Percentiles rank a stretch among this genome's conserved stretches.
Conservation (phyloP, 805 yeast species). For the Wickerhamiella alocasiicola region DNA sequence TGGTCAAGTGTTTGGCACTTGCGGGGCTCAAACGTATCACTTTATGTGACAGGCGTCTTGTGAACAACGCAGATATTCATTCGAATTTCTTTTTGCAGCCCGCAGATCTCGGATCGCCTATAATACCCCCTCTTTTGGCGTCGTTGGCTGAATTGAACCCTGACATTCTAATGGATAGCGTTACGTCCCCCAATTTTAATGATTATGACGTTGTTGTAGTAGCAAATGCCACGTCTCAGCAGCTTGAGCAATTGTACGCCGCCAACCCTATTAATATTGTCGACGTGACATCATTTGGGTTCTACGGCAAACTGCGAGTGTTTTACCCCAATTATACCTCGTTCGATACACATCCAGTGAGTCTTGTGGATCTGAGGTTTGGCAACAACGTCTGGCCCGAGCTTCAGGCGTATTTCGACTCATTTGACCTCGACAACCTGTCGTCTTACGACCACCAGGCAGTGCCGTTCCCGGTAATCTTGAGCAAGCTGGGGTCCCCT, state of each 20-base stretch:
- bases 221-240: background rate
- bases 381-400: slow-evolving; percentile 59
- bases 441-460: slow-evolving; percentile 39
- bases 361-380: slow-evolving; percentile 52
- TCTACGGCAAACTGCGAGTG: slow-evolving; percentile 48
- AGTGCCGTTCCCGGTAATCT: slow-evolving; percentile 56
- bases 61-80: slow-evolving; percentile 51
- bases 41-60: slow-evolving; percentile 46
- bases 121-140: slow-evolving; percentile 30
- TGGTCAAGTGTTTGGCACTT: slow-evolving; percentile 68
- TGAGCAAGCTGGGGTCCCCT: slow-evolving; percentile 37
- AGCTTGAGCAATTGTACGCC: background rate
- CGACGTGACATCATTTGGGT: slow-evolving; percentile 42
- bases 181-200: background rate
- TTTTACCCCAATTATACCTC: slow-evolving; percentile 49
- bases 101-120: slow-evolving; percentile 39
- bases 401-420: slow-evolving; percentile 37
- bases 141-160: slow-evolving; percentile 47
- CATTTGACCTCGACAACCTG: slow-evolving; percentile 37
- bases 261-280: slow-evolving; percentile 29
- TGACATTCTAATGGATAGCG: slow-evolving; percentile 12
- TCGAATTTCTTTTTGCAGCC: slow-evolving; percentile 62
- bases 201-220: slow-evolving; percentile 3
- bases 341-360: slow-evolving; percentile 59
- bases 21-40: slow-evolving; percentile 77